These are phyloP conservation scores for Daedaleopsis sinensis DNA, from an alignment of 768 basidiomycete species.

Conservation along the genomic window DNA sequence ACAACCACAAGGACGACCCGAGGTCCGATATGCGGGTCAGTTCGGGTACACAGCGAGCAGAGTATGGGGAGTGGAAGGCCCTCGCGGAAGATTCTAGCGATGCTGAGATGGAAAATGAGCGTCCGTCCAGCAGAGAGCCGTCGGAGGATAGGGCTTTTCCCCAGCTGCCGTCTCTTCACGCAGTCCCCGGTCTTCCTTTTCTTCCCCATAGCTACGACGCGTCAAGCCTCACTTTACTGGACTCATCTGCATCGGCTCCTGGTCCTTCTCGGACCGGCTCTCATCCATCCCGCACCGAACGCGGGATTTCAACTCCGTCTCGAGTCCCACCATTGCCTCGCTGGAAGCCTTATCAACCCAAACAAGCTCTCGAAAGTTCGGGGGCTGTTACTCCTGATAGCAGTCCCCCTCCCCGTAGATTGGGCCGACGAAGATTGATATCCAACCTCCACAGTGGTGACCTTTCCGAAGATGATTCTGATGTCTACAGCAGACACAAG, in stretches of 20 bases:
- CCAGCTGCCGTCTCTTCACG: neutral
- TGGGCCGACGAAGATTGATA: neutral
- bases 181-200: neutral
- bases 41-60: slow-evolving; percentile 1
- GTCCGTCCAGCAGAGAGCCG: slow-evolving; percentile 15
- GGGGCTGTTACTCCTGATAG: neutral
- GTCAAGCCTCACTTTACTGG: neutral
- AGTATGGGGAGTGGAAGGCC: slow-evolving; percentile 18
- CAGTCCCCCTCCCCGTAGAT: neutral
- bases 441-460: neutral
- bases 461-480: neutral
- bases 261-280: neutral
- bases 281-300: neutral
- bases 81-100: slow-evolving; percentile 15
- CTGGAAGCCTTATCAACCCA: neutral
- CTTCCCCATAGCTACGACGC: neutral
- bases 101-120: slow-evolving; percentile 5
- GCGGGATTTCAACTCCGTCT: neutral
- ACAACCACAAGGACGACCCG: neutral
- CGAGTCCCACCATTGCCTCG: neutral
- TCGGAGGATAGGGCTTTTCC: slow-evolving; percentile 3
- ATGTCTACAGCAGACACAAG: neutral
- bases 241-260: too few species aligned
- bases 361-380: neutral
- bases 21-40: neutral